phyloP scores from a whole-genome alignment of 2,329 filamentous ascomycete genomes.

The Colletotrichum gigasporum region DNA sequence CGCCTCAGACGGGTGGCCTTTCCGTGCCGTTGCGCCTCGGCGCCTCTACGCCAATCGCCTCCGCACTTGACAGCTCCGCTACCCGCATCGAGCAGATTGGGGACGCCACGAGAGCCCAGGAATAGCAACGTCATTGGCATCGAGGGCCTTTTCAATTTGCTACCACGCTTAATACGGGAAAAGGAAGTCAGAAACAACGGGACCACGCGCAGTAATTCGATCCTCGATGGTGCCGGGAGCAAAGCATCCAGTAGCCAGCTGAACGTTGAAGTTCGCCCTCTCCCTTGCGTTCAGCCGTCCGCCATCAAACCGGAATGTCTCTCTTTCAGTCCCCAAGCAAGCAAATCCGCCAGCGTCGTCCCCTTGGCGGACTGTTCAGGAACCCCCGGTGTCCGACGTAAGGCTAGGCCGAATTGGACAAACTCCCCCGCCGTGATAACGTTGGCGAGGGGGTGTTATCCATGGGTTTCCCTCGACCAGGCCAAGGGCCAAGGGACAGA shows the following conservation, averaged over 20 bases:
- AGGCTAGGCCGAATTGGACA: conserved; percentile 20
- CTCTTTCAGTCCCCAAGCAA: background rate
- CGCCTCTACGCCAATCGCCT: conserved; percentile 9
- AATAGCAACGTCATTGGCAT: background rate
- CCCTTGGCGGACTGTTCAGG: background rate
- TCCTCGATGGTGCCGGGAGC: too few species aligned
- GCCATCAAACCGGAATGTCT: background rate
- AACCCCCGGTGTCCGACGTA: background rate
- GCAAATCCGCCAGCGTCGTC: conserved; percentile 1
- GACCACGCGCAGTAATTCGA: conserved; percentile 12
- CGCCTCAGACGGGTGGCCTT: conserved; percentile 5
- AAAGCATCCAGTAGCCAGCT: background rate
- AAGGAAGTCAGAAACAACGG: background rate
- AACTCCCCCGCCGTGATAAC: conserved; percentile 18
- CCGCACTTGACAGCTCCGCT: background rate
- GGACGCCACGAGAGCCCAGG: background rate
- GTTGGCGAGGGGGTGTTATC: background rate
- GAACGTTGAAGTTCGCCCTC: background rate
- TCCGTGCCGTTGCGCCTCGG: conserved; percentile 14
- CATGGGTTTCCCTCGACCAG: conserved; percentile 2
- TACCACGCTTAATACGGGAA: background rate
- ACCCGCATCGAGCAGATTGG: background rate
- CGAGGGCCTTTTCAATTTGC: background rate
- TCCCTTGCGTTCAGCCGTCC: conserved; percentile 19
- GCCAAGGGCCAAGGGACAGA: background rate